Evolutionary conservation across 2,329 filamentous ascomycete genomes (phyloP), one percentile per base, ranked within the genome.

Genomic region (Pyricularia sp.): DNA sequence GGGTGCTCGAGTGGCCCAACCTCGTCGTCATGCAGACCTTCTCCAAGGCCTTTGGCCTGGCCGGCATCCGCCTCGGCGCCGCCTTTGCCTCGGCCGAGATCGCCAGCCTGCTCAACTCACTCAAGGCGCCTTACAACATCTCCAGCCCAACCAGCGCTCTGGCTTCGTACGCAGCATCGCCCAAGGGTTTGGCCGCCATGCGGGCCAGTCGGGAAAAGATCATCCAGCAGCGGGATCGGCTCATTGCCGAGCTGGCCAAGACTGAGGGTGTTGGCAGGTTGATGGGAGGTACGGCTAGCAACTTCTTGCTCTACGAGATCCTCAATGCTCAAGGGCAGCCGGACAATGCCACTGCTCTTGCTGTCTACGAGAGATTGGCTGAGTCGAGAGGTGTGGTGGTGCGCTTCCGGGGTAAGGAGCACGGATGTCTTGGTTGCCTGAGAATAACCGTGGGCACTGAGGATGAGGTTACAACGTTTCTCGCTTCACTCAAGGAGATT

Each of bases 101-200:
- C 67, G 92, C 93, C 2, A 76, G 78, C 19, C 80, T 99, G 13
- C 82, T 99, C 65, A 99, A 99, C 78, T 92, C 83, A 73, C 82
- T 99, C 72, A 97, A 97, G 78, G 93, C 94, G 0, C 94, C 94
- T 0, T 99, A 99, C 79, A 97, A 97, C 77, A 88, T 99, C 71
- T 89, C 91, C 4, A 93, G 88, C 70, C 91, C 91, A 0, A 97
- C 93, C 1, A 92, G 88, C 70, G 86, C 88, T 44, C 81, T 99
- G 22, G 94, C 93, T 1, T 83, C 81, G 49, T 84, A 88, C 26
- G 93, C 91, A 3, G 78, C 97, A 53, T 81, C 84, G 1, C 77
- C 81, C 0, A 76, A 80, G 22, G 93, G 93, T 31, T 75, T 97
- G 60, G 77, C 80, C 0, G 81, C 88, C 16, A 96, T 97, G 93